Conservation (phyloP, 2,329 filamentous ascomycete species). For the Colletotrichum scovillei region DNA sequence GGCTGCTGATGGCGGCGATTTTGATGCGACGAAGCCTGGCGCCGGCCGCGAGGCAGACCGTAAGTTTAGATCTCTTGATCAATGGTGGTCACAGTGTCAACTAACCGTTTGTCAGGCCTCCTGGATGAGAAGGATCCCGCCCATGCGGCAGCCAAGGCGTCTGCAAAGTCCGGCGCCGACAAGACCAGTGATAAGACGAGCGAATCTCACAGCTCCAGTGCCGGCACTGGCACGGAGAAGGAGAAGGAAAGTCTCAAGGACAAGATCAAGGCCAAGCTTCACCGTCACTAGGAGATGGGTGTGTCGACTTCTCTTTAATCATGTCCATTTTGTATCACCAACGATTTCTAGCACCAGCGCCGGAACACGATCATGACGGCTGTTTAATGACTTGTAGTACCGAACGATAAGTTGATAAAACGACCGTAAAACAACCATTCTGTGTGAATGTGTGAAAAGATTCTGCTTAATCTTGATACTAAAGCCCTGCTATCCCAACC, state of each 20-base stretch:
- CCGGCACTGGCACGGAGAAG: conserved; percentile 38
- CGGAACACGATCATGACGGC: not conserved
- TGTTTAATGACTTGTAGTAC: not conserved
- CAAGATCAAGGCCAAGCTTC: conserved; percentile 78
- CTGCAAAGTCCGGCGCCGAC: conserved; percentile 37
- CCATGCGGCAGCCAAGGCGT: conserved; percentile 24
- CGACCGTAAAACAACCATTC: no score
- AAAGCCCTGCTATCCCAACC: no score
- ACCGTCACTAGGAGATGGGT: conserved; percentile 52
- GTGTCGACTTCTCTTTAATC: not conserved
- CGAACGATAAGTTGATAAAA: not conserved
- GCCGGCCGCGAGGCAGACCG: conserved; percentile 76
- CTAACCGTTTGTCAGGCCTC: conserved; percentile 54
- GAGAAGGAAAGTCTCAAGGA: conserved; percentile 67
- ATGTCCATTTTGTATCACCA: conserved; percentile 3
- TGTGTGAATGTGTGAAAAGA: no score
- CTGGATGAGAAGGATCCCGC: conserved; percentile 60
- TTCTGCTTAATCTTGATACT: no score
- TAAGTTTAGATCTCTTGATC: conserved; percentile 47
- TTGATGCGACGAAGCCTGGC: conserved; percentile 72
- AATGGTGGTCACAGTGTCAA: conserved; percentile 16
- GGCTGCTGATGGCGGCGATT: conserved; percentile 73
- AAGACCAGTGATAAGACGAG: conserved; percentile 36
- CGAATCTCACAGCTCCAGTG: conserved; percentile 28
- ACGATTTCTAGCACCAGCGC: not conserved